Evolutionary conservation across 148 eudicot genomes (phyloP).

Genomic region (Silene latifolia): DNA sequence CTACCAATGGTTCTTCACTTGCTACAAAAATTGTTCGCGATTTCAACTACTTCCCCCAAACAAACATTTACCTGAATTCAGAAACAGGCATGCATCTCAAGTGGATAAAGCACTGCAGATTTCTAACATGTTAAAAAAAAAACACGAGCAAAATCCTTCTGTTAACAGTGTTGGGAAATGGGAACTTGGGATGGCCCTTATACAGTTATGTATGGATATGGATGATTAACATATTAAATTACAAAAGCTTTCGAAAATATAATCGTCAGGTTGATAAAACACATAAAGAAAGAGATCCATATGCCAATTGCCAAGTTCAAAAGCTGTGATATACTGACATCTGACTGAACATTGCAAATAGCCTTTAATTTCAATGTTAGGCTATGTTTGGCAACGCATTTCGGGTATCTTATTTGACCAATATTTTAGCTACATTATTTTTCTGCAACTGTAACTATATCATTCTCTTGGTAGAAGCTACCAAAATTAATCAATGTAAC

Average conservation of each 20-base stretch:
- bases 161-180: neutral
- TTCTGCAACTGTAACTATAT: no score
- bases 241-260: neutral
- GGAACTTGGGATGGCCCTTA: neutral
- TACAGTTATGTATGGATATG: no score
- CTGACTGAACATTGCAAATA: neutral
- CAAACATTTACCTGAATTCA: constrained; percentile 44
- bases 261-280: neutral
- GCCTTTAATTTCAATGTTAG: neutral
- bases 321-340: neutral
- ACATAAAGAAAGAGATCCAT: neutral
- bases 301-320: neutral
- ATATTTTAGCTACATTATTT: no score
- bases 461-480: no score
- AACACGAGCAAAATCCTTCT: neutral
- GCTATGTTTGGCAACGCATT: no score
- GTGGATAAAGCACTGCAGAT: neutral
- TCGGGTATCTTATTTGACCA: no score
- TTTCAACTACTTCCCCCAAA: constrained; percentile 34
- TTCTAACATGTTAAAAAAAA: neutral
- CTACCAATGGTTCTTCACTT: constrained; percentile 70
- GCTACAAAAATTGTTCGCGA: constrained; percentile 60
- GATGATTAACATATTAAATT: neutral
- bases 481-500: neutral
- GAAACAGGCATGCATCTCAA: neutral